Conservation (phyloP, 139 green algal species). For the Diplosphaera chodatii region DNA sequence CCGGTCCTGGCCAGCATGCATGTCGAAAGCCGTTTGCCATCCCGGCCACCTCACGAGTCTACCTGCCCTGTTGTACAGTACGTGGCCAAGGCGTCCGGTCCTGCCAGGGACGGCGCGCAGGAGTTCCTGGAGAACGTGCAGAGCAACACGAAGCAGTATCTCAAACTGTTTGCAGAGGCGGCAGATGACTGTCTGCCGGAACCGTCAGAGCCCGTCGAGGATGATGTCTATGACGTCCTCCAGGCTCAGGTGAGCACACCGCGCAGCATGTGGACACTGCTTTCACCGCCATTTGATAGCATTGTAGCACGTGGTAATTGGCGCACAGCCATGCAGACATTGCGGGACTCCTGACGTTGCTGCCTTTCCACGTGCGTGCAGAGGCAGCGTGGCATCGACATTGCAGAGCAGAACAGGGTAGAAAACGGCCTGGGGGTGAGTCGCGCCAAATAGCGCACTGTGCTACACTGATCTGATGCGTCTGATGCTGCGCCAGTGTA, state of each 20-base stretch:
- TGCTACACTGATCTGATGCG: neutral
- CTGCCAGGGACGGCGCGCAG: slow-evolving; percentile 5
- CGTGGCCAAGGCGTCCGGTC: too few relatives aligned
- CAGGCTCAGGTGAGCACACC: slow-evolving; percentile 43
- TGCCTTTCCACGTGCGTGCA: slow-evolving; percentile 14
- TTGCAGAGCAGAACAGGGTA: slow-evolving; percentile 3
- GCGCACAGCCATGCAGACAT: slow-evolving; percentile 12
- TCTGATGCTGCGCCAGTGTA: too few relatives aligned
- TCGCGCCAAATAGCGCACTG: neutral
- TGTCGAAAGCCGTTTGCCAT: too few relatives aligned
- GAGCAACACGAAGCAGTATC: slow-evolving; percentile 75
- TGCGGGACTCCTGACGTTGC: neutral
- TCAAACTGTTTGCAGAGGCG: slow-evolving; percentile 68
- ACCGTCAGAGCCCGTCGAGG: slow-evolving; percentile 33
- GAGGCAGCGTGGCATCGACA: slow-evolving; percentile 3
- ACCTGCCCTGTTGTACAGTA: neutral
- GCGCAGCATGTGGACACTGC: neutral
- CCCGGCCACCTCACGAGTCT: too few relatives aligned
- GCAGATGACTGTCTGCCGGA: slow-evolving; percentile 72
- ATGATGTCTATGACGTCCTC: slow-evolving; percentile 82
- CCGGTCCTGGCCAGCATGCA: neutral
- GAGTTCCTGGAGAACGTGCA: slow-evolving; percentile 52
- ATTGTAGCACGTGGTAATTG: slow-evolving; percentile 3
- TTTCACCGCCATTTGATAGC: too few relatives aligned
- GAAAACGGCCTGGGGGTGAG: slow-evolving; percentile 15